Evolutionary conservation across 129 eudicot species (phyloP).

Genomic region (Tagetes erecta): DNA sequence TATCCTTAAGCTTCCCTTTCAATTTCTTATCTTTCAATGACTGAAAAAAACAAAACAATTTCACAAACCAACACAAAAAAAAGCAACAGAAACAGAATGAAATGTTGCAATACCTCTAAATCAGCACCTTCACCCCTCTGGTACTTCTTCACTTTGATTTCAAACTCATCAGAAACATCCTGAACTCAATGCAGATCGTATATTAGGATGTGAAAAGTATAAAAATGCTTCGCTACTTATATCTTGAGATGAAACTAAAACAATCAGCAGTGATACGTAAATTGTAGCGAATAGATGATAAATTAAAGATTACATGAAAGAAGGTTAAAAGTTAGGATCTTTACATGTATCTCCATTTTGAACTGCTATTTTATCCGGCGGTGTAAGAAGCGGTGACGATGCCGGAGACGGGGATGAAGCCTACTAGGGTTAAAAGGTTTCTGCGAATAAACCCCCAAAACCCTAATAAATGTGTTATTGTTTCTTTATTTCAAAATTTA

Average conservation of each 20-base stretch:
- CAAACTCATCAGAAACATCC: constrained; percentile 55
- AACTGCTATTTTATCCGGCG: background rate
- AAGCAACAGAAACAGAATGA: background rate
- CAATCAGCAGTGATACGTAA: background rate
- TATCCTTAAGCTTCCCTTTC: constrained; percentile 80
- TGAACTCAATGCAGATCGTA: constrained; percentile 19
- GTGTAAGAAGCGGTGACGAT: background rate
- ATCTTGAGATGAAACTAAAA: background rate
- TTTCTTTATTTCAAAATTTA: background rate
- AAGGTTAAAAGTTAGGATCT: background rate
- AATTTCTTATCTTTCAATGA: constrained; percentile 70
- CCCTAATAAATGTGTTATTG: background rate
- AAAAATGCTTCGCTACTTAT: background rate
- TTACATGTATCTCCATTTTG: constrained; percentile 23
- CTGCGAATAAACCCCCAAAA: background rate
- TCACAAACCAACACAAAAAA: constrained; percentile 11
- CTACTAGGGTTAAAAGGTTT: constrained; percentile 1
- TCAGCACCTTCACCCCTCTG: constrained; percentile 86
- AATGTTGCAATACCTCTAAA: constrained; percentile 51
- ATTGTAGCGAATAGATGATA: background rate
- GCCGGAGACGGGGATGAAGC: background rate
- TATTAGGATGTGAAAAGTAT: background rate
- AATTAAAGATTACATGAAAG: background rate
- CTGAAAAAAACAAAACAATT: constrained; percentile 37
- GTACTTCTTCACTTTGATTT: constrained; percentile 60